Percentiles rank a stretch among this genome's conserved stretches.
These are phyloP conservation scores for Tolypocladium ophioglossoides DNA, from an alignment of 2,329 filamentous ascomycete genomes.

Conservation along the genomic window DNA sequence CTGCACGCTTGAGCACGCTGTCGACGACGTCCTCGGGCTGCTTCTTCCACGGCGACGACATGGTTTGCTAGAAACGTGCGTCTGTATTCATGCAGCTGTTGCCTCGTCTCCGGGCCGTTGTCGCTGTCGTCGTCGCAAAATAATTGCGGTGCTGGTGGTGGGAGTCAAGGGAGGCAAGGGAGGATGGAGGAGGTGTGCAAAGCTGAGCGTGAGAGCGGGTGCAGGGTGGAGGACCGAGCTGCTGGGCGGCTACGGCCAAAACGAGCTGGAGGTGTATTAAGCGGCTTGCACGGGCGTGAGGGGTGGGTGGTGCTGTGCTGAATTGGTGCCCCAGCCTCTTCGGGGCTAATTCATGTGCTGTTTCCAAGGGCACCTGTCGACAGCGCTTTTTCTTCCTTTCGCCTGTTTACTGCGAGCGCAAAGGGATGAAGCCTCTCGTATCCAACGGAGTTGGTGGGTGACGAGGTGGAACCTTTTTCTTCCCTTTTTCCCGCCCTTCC, in stretches of 20 bases:
- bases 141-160: neutral
- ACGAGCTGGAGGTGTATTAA: neutral
- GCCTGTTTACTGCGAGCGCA: neutral
- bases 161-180: neutral
- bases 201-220: neutral
- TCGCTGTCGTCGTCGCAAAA: neutral
- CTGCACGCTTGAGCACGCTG: constrained; percentile 60
- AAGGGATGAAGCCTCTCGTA: neutral
- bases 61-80: constrained; percentile 17
- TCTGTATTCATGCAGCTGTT: neutral
- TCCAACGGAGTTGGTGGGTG: neutral
- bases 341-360: too few species aligned
- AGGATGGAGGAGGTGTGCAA: neutral
- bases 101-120: neutral
- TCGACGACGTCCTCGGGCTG: constrained; percentile 56
- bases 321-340: neutral
- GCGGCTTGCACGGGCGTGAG: neutral
- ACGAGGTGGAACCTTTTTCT: neutral
- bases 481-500: neutral
- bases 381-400: neutral
- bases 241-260: neutral
- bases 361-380: neutral
- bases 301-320: neutral
- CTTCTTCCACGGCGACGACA: constrained; percentile 53
- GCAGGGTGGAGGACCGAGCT: neutral